phyloP scores from a whole-genome alignment of 768 basidiomycete genomes.

The Hortiboletus flavorubellus region DNA sequence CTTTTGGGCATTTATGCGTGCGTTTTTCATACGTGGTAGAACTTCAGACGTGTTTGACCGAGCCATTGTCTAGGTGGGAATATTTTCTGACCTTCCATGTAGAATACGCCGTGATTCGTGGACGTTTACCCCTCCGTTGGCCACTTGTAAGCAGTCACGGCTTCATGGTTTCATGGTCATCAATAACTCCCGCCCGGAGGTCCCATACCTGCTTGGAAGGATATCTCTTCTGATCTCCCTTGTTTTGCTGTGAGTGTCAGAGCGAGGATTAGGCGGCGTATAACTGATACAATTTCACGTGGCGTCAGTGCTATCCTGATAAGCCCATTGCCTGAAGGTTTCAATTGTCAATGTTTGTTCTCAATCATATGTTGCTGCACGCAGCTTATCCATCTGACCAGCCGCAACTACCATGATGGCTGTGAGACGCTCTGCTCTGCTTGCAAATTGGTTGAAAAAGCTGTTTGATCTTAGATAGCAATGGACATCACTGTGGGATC shows the following conservation, averaged over 20 bases:
- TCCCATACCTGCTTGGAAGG: conserved; percentile 27
- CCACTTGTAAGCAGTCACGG: conserved; percentile 16
- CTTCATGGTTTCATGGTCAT: background rate
- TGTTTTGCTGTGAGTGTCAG: conserved; percentile 11
- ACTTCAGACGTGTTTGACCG: background rate
- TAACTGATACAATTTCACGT: background rate
- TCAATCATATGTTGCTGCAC: background rate
- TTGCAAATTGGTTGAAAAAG: background rate
- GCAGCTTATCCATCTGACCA: conserved; percentile 1
- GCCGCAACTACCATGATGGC: background rate
- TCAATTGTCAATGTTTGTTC: conserved; percentile 20
- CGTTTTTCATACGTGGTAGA: background rate
- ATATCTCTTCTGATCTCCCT: conserved; percentile 10
- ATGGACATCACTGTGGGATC: conserved; percentile 10
- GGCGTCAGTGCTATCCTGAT: conserved; percentile 3
- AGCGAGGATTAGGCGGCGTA: too few relatives aligned
- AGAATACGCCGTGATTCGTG: conserved; percentile 21
- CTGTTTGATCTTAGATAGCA: background rate
- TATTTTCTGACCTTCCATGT: conserved; percentile 17
- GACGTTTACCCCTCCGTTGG: conserved; percentile 23
- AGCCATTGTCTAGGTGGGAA: conserved; percentile 19
- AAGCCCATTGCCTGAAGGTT: background rate
- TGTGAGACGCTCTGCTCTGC: conserved; percentile 1
- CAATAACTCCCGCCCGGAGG: conserved; percentile 1
- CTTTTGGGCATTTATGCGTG: conserved; percentile 21